Evolutionary conservation across 306 rosid species (phyloP), one percentile per base, ranked within the genome.

Genomic region (Begonia fuchsioides): DNA sequence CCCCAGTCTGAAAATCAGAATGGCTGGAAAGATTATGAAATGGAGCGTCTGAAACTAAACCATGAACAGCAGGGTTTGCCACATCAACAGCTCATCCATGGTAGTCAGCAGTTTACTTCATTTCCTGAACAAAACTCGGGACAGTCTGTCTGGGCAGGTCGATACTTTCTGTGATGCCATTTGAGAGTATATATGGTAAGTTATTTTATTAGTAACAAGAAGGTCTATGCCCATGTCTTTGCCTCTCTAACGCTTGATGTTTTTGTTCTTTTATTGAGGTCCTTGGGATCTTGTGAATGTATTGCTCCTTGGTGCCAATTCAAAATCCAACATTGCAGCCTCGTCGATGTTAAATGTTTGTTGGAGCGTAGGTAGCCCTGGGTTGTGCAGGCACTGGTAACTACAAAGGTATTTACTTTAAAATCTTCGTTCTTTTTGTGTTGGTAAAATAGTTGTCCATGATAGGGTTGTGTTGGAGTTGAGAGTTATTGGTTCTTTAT

Each of bases 61-160:
- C 77, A 79, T 57, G 82, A 77, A 67, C 86, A 76, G 75, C 95
- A 76, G 70, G 56, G 51, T 61, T 83, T 62, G 69, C 77, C 60
- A 40, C 94, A 75, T 63, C 83, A 71, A 52, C 83, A 68, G 51
- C 64, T 66, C 51, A 20, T 70, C 11, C 66, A 72, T 56, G 94
- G 82, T 55, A 77, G 68, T 76, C 95, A 75, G 68, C 78, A 58
- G 40, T 52, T 64, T 49, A 72, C 65, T 66, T 60, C 80, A 20
- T 68, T 61, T 60, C 83, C 95, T 59, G 94, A 85, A 67, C 95
- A 81, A 68, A 73, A 67, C 71, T 93, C 81, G 68, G 98, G 94
- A 71, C 94, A 81, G 72, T 74, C 93, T 20, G 64, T 68, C 32
- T 79, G 90, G 98, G 72, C 81, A 12, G 92, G 83, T 66, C 94